These are phyloP conservation scores for Fagus crenata DNA, from an alignment of 306 rosid genomes.

Conservation along the genomic window DNA sequence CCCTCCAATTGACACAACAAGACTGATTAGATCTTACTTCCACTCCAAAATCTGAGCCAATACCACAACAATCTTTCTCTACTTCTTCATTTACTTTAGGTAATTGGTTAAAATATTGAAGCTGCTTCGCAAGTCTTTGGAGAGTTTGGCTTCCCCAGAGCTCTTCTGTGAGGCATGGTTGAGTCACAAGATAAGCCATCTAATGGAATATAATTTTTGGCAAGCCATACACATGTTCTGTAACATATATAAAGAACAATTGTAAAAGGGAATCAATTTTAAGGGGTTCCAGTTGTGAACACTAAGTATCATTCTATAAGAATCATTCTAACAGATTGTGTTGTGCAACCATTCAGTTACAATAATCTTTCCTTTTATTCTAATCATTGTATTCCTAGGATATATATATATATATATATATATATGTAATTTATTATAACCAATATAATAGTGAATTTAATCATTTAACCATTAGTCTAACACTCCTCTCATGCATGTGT, in stretches of 20 bases:
- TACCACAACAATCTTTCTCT: not conserved
- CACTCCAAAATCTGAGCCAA: not conserved
- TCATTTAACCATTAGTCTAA: no score
- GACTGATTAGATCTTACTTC: not conserved
- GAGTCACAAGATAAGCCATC: conserved; percentile 22
- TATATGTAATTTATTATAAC: no score
- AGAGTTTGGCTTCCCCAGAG: conserved; percentile 27
- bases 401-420: no score
- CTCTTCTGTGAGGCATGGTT: conserved; percentile 2
- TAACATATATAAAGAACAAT: not conserved
- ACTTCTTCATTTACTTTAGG: not conserved
- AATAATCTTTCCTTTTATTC: not conserved
- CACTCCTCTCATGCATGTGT: no score
- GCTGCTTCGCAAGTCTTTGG: conserved; percentile 27
- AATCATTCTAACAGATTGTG: not conserved
- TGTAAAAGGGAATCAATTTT: not conserved
- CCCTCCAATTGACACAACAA: conserved; percentile 1
- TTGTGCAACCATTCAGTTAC: not conserved
- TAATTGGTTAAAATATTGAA: conserved; percentile 2
- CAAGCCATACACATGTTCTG: not conserved
- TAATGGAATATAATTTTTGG: not conserved
- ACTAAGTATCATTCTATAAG: not conserved
- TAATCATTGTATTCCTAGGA: no score
- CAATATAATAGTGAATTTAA: no score
- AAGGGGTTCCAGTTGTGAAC: not conserved